These are phyloP conservation scores for Dovyalis caffra DNA, from an alignment of 345 rosid species.

Conservation along the genomic window DNA sequence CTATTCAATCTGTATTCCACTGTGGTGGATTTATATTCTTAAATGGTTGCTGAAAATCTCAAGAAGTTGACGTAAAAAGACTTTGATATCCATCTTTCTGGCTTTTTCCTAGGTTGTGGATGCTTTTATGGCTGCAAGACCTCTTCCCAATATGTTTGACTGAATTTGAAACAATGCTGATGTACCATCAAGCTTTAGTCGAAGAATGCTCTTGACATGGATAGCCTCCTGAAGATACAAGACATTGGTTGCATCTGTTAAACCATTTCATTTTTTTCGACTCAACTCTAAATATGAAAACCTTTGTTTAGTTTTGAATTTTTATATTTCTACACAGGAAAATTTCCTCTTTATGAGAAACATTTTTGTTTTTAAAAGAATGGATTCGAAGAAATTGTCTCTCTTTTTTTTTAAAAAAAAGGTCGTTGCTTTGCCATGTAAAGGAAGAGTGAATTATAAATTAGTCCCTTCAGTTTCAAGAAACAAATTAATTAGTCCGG, in stretches of 20 bases:
- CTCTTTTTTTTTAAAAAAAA: no score
- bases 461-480: no score
- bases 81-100: background rate
- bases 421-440: no score
- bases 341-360: background rate
- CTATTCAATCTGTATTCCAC: background rate
- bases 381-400: background rate
- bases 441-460: no score
- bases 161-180: constrained; percentile 20
- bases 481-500: no score
- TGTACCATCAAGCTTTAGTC: background rate
- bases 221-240: background rate
- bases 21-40: background rate
- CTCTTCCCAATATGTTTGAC: constrained; percentile 83
- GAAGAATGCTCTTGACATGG: background rate
- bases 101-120: constrained; percentile 66
- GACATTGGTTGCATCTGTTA: background rate
- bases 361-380: background rate
- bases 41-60: no score
- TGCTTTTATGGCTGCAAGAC: constrained; percentile 90
- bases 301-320: background rate
- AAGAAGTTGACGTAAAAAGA: background rate
- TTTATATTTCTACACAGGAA: background rate
- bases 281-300: background rate
- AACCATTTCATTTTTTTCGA: background rate